Evolutionary conservation across 129 eudicot genomes (phyloP).

Genomic region (Rutidosis leptorrhynchoides): DNA sequence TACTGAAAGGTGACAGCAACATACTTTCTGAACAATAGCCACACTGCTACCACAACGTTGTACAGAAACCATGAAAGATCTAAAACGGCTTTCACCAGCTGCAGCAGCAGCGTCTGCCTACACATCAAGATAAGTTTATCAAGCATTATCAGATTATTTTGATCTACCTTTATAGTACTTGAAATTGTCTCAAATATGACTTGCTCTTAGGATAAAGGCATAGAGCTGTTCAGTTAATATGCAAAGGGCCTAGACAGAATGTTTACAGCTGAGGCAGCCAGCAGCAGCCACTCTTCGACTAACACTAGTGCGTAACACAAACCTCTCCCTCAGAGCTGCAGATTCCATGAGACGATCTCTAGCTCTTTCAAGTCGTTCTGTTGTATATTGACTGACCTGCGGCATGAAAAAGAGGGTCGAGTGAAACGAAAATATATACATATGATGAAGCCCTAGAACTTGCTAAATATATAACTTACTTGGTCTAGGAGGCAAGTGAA

Average conservation of each 20-base stretch:
- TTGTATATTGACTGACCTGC: constrained; percentile 78
- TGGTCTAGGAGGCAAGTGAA: constrained; percentile 94
- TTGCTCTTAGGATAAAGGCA: constrained; percentile 16
- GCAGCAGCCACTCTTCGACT: constrained; percentile 99
- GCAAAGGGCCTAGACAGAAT: constrained; percentile 18
- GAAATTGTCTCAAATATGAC: not conserved
- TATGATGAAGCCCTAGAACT: constrained; percentile 8
- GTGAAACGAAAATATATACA: constrained; percentile 2
- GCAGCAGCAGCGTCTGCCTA: constrained; percentile 99
- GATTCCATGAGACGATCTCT: constrained; percentile 95
- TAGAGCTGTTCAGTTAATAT: not conserved
- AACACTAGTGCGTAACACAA: constrained; percentile 82
- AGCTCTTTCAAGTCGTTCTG: constrained; percentile 97
- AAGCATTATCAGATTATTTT: constrained; percentile 6
- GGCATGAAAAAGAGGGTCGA: constrained; percentile 11
- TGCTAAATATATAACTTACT: constrained; percentile 47
- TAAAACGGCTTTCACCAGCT: constrained; percentile 98
- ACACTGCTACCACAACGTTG: constrained; percentile 99
- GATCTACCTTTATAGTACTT: constrained; percentile 5
- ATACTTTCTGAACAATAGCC: constrained; percentile 97
- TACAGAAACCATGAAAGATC: constrained; percentile 99
- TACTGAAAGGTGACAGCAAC: constrained; percentile 23
- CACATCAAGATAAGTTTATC: constrained; percentile 28
- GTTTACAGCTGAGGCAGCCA: constrained; percentile 98
- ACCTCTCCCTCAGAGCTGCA: constrained; percentile 95